Evolutionary conservation across 192 early-diverging fungal species (phyloP), one percentile per base, ranked within the genome.

Genomic region (Umbelopsis ramanniana): DNA sequence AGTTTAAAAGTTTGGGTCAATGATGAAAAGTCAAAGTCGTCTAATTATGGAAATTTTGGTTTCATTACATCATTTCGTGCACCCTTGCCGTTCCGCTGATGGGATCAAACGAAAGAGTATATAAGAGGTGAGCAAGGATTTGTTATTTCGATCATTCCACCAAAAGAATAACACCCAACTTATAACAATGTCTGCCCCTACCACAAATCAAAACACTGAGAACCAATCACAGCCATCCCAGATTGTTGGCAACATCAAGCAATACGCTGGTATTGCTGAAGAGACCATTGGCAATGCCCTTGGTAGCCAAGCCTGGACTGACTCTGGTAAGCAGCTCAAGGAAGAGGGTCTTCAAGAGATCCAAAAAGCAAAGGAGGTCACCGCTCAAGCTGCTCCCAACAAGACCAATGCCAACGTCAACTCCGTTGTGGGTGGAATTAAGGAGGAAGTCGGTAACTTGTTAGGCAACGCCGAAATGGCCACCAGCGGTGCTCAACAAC

Each of bases 281-380:
- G 60, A 76, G 52, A 74, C 74, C 60, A 68, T 80, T 63, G 79
- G 79, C 14, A 46, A 67, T 60, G 67, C 79, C 24, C 17, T 73
- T 37, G 74, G 79, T 15, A 66, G 5, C 38, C 53, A 73, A 17
- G 17, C 29, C 12, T 60, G 75, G 37, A 70, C 63, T 14, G 69
- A 72, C 6, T 52, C 74, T 7, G 79, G 79, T 23, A 70, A 70
- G 45, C 26, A 38, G n/a, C 74, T 75, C n/a, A 72, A 75, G 67
- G 53, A 40, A 22, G 29, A 70, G 33, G 69, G 69, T 17, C 4
- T 52, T 17, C 17, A 52, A 17, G 69, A 70, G 38, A 52, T 52
- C 7, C 24, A 54, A n/a, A 22, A 46, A 12, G 69, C 69, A 19
- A 70, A 70, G 14, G 48, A 63, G 17, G 33, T 29, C 15, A 29